Base-by-base conservation (phyloP, 352 stramenopile genomes). In the Globisporangium cystogenes region DNA sequence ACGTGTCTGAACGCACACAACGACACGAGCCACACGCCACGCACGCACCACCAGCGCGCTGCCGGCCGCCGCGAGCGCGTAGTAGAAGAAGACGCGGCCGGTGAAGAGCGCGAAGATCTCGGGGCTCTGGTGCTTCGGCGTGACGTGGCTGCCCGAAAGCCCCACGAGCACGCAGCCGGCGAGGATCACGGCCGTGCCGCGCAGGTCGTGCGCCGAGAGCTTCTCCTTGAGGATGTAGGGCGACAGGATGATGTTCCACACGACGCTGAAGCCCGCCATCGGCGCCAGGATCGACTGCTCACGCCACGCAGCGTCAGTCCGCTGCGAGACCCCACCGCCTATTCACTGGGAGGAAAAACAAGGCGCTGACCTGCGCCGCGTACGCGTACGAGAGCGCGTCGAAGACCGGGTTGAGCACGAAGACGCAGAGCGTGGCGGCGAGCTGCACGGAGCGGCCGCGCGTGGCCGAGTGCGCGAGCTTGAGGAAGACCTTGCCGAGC, bases 321-420 rank as follows among this genome's bases (percentile, higher is more conserved):
- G n/a, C n/a, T n/a, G n/a, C n/a, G n/a, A n/a, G n/a, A n/a, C n/a
- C n/a, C n/a, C n/a, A n/a, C n/a, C n/a, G n/a, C n/a, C n/a, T n/a
- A n/a, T n/a, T n/a, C n/a, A n/a, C n/a, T n/a, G n/a, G n/a, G n/a
- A n/a, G n/a, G n/a, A n/a, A n/a, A n/a, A n/a, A n/a, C n/a, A n/a
- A n/a, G n/a, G n/a, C 11, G 10, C 4, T 8, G 18, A 90, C 81
- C 81, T 91, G 83, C 16, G 83, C 83, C 21, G 83, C 83, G 50
- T 92, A 94, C 12, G 77, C 82, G 51, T 92, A 94, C 53, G 81
- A 92, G 60, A 90, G 74, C n/a, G 83, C 83, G 52, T 94, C 83
- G 52, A 94, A 89, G 21, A 92, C 76, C 5, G 83, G 83, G 48
- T 94, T 94, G 18, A 94, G 72, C 29, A 92, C 55, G 55, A 94